A percentile compares a stretch with the other conserved stretches of the same genome.
Conservation (phyloP, 1,284 basidiomycete genomes). For the Uromyces viciae-fabae region DNA sequence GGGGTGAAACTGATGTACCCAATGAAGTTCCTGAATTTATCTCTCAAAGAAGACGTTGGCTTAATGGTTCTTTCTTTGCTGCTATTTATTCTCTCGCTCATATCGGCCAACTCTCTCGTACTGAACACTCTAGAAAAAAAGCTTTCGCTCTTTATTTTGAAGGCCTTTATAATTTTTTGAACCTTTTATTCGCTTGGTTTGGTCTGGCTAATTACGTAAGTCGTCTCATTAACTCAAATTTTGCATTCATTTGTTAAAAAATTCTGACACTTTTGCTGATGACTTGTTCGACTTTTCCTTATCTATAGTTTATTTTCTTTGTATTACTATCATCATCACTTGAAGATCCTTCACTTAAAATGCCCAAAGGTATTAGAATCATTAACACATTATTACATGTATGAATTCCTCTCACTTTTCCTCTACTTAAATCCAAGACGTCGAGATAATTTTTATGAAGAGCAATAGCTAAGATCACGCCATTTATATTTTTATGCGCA, state of each 20-base stretch:
- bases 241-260: not conserved
- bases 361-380: slow-evolving; percentile 65
- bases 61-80: slow-evolving; percentile 93
- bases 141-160: slow-evolving; percentile 74
- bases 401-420: slow-evolving; percentile 46
- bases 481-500: slow-evolving; percentile 54
- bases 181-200: slow-evolving; percentile 89
- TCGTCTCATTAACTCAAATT: not conserved
- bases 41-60: slow-evolving; percentile 81
- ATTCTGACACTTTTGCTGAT: not conserved
- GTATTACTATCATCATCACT: slow-evolving; percentile 81
- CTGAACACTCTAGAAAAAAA: slow-evolving; percentile 74
- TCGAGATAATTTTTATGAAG: too few species aligned
- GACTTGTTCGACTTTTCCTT: not conserved
- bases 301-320: slow-evolving; percentile 77
- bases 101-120: slow-evolving; percentile 74
- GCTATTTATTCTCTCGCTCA: slow-evolving; percentile 64
- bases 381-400: slow-evolving; percentile 77
- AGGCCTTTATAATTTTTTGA: slow-evolving; percentile 80
- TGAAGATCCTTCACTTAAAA: slow-evolving; percentile 69
- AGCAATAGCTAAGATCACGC: too few species aligned
- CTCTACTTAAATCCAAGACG: not conserved
- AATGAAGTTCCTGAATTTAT: slow-evolving; percentile 93
- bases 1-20: slow-evolving; percentile 95
- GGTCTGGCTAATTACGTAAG: slow-evolving; percentile 64